A percentile compares a stretch with the other conserved stretches of the same genome.
phyloP scores from a whole-genome alignment of 768 basidiomycete species.

The Rhodotorula babjevae region DNA sequence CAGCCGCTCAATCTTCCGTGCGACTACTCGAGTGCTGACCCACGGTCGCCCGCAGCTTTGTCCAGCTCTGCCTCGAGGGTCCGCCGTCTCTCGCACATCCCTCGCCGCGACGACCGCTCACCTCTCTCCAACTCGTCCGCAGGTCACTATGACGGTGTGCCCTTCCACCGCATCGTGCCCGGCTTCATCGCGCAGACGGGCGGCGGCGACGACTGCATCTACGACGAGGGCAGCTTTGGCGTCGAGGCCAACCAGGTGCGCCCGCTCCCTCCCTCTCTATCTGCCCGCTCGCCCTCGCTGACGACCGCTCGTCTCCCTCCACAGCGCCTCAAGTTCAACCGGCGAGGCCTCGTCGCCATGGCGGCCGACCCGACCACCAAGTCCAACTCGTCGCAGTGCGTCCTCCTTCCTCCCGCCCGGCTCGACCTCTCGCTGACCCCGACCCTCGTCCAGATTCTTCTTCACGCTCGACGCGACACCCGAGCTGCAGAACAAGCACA shows the following conservation, averaged over 20 bases:
- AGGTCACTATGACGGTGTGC: constrained; percentile 95
- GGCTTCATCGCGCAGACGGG: constrained; percentile 93
- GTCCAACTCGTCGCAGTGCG: constrained; percentile 87
- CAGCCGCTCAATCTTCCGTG: neutral
- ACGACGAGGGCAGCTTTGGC: constrained; percentile 60
- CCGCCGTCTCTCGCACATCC: neutral
- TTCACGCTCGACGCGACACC: constrained; percentile 71
- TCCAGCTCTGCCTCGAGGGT: constrained; percentile 43
- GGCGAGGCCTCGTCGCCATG: constrained; percentile 90
- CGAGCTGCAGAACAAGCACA: constrained; percentile 89
- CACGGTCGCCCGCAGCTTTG: constrained; percentile 4
- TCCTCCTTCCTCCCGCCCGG: neutral
- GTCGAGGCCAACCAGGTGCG: constrained; percentile 29
- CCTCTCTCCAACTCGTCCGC: constrained; percentile 46
- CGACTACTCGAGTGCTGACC: neutral
- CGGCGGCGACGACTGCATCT: constrained; percentile 87
- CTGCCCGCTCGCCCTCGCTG: too few relatives aligned
- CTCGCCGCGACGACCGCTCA: neutral
- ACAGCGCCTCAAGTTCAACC: constrained; percentile 77
- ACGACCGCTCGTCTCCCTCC: constrained; percentile 51
- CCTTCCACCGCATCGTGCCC: constrained; percentile 90
- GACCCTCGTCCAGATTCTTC: constrained; percentile 49
- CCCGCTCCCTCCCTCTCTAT: neutral
- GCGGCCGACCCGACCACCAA: constrained; percentile 78
- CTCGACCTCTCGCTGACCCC: neutral